A percentile compares a stretch with the other conserved stretches of the same genome.
These are phyloP conservation scores for Termitomyces sp. DNA, from an alignment of 768 basidiomycete species.

Conservation along the genomic window DNA sequence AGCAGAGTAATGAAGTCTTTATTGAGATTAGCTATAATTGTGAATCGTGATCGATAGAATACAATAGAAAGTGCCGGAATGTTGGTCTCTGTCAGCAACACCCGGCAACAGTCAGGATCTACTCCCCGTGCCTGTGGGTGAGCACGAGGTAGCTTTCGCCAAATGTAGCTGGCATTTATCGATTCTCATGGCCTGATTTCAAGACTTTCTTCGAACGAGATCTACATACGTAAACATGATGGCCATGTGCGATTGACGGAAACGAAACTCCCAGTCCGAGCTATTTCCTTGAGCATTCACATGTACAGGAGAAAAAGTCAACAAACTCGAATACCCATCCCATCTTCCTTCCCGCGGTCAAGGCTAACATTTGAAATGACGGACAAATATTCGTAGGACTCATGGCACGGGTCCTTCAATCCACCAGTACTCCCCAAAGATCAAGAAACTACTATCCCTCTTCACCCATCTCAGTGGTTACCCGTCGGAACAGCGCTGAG, in stretches of 20 bases:
- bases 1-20: background rate
- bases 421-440: background rate
- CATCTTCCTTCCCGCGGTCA: background rate
- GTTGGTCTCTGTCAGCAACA: conserved; percentile 3
- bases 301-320: background rate
- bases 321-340: background rate
- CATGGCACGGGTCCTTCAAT: too few relatives aligned
- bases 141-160: background rate
- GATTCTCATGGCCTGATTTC: background rate
- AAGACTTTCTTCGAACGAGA: background rate
- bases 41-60: background rate
- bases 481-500: too few relatives aligned
- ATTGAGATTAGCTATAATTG: background rate
- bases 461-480: too few relatives aligned
- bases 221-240: background rate
- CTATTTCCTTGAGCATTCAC: background rate
- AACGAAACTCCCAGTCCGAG: background rate
- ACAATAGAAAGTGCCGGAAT: conserved; percentile 5
- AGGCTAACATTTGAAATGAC: background rate
- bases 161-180: background rate
- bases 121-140: background rate
- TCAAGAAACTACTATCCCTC: too few relatives aligned
- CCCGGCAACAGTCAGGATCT: background rate
- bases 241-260: background rate
- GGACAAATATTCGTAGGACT: too few relatives aligned